These are phyloP conservation scores for Climacium dendroides DNA, from an alignment of 225 moss, liverwort and hornwort genomes.

Conservation along the genomic window DNA sequence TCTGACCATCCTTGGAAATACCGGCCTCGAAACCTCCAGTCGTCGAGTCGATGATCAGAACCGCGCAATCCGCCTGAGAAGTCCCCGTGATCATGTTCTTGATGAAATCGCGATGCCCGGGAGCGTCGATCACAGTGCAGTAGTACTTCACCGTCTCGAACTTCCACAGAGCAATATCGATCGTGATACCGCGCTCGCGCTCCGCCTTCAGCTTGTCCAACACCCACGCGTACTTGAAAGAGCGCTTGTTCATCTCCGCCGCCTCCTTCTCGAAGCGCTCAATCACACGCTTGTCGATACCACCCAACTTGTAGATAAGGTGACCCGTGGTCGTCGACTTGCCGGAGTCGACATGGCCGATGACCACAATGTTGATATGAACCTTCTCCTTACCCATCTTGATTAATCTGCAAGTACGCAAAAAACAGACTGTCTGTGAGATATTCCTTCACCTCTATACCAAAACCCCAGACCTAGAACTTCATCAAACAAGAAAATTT, in stretches of 20 bases:
- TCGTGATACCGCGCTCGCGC: slow-evolving; percentile 21
- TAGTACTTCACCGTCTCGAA: neutral
- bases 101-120: slow-evolving; percentile 55
- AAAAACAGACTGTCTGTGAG: accelerated
- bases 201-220: neutral
- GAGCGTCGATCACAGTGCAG: neutral
- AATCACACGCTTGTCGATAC: neutral
- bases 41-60: slow-evolving; percentile 57
- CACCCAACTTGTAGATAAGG: neutral
- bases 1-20: slow-evolving; percentile 63
- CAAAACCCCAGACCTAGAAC: neutral
- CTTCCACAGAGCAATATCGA: neutral
- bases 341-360: slow-evolving; percentile 68
- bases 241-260: neutral
- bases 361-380: slow-evolving; percentile 63
- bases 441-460: accelerated
- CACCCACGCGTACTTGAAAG: neutral
- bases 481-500: too few species aligned
- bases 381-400: slow-evolving; percentile 62
- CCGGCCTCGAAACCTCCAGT: slow-evolving; percentile 61
- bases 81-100: slow-evolving; percentile 72
- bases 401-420: neutral
- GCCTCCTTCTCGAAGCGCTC: neutral
- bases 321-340: slow-evolving; percentile 69
- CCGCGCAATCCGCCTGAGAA: slow-evolving; percentile 58